Conservation (phyloP, 352 stramenopile genomes). For the Phytophthora chlamydospora region DNA sequence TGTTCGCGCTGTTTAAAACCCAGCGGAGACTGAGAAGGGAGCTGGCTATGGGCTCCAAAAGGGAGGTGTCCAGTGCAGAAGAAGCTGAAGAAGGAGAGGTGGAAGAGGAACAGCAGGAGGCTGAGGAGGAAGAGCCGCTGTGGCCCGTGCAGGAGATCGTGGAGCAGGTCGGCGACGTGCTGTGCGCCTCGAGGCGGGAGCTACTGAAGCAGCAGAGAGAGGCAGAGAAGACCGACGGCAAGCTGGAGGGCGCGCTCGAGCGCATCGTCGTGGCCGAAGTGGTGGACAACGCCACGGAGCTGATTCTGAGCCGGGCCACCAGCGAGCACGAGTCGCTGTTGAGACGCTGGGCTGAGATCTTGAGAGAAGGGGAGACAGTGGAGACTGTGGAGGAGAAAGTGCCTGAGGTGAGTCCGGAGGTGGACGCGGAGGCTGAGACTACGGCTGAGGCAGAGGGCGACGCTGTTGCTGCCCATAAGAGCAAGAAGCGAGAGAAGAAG, state of each 20-base stretch:
- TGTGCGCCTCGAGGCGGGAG: conserved; percentile 38
- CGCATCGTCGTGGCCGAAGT: conserved; percentile 56
- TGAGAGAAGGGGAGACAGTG: conserved; percentile 28
- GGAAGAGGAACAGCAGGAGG: conserved; percentile 7
- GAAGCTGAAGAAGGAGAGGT: conserved; percentile 20
- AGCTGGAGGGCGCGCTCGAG: conserved; percentile 40
- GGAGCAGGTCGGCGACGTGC: conserved; percentile 39
- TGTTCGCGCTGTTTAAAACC: conserved; percentile 49
- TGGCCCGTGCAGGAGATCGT: conserved; percentile 41
- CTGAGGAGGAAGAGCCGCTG: conserved; percentile 13
- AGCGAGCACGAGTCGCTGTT: conserved; percentile 43
- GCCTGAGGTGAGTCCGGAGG: conserved; percentile 4
- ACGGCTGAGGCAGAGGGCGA: not conserved
- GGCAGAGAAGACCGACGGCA: conserved; percentile 28
- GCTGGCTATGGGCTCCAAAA: conserved; percentile 35
- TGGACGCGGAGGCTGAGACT: conserved; percentile 3
- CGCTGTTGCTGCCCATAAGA: conserved; percentile 19
- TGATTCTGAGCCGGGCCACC: conserved; percentile 58
- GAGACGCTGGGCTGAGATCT: conserved; percentile 50
- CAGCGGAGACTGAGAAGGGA: conserved; percentile 57
- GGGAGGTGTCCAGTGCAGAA: conserved; percentile 8
- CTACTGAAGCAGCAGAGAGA: conserved; percentile 28
- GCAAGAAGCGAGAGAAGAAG: conserved; percentile 37
- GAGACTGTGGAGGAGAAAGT: conserved; percentile 26
- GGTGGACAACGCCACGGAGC: conserved; percentile 68